A percentile compares a stretch with the other conserved stretches of the same genome.
These are phyloP conservation scores for Codiaeum variegatum DNA, from an alignment of 441 rosid genomes.

Conservation along the genomic window DNA sequence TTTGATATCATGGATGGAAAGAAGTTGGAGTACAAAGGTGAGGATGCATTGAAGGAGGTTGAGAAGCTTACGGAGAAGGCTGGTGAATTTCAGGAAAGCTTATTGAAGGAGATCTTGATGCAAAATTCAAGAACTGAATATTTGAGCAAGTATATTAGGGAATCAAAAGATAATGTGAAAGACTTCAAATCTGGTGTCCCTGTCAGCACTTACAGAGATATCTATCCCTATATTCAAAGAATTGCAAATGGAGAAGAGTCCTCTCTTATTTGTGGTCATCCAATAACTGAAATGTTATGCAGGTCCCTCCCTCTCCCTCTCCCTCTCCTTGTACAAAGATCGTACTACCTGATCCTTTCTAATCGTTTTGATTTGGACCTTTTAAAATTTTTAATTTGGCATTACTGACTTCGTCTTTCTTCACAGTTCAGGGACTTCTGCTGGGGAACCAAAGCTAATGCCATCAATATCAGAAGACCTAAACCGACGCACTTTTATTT, in stretches of 20 bases:
- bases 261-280: constrained; percentile 62
- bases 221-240: constrained; percentile 71
- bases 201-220: constrained; percentile 59
- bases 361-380: not conserved
- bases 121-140: constrained; percentile 64
- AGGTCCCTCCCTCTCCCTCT: constrained; percentile 44
- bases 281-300: constrained; percentile 76
- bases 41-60: constrained; percentile 62
- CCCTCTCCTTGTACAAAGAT: not conserved
- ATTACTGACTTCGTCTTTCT: constrained; percentile 18
- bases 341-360: not conserved
- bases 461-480: constrained; percentile 83
- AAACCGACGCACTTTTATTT: constrained; percentile 82
- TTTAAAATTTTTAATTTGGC: constrained; percentile 1
- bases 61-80: constrained; percentile 68
- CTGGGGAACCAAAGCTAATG: constrained; percentile 81
- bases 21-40: constrained; percentile 61
- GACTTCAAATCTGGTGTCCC: constrained; percentile 63
- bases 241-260: constrained; percentile 82
- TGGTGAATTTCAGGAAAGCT: constrained; percentile 53
- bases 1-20: constrained; percentile 47
- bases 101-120: constrained; percentile 56
- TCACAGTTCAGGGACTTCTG: constrained; percentile 88
- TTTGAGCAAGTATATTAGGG: constrained; percentile 58
- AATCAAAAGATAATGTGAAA: constrained; percentile 43